Evolutionary conservation across 164 flowering plant species (phyloP).

Genomic region (Aristolochia fimbriata): DNA sequence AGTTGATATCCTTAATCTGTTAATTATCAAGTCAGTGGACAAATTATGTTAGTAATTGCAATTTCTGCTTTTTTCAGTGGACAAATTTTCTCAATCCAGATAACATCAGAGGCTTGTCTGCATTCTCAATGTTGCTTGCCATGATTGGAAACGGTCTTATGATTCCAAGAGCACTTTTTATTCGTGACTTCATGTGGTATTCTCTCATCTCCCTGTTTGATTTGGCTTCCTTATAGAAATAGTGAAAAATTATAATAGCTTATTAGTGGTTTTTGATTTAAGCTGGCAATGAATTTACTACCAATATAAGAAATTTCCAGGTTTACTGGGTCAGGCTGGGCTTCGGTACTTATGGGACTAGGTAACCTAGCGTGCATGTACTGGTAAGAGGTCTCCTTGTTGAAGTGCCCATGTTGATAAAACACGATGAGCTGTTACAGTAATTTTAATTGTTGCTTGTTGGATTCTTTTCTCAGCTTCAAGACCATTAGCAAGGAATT

Average conservation of each 20-base stretch:
- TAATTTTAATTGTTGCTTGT: slow-evolving; percentile 2
- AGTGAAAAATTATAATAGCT: no score
- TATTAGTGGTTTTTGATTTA: no score
- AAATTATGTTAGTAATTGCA: not conserved
- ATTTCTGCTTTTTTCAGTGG: slow-evolving; percentile 53
- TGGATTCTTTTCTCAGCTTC: slow-evolving; percentile 38
- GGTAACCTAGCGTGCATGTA: slow-evolving; percentile 74
- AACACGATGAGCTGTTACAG: not conserved
- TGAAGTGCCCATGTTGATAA: not conserved
- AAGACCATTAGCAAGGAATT: slow-evolving; percentile 64
- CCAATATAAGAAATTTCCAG: slow-evolving; percentile 21
- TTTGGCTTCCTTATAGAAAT: not conserved
- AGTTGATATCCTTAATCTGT: not conserved
- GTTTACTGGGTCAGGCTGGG: slow-evolving; percentile 90
- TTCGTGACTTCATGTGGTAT: slow-evolving; percentile 99
- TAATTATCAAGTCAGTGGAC: not conserved
- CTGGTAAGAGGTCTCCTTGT: slow-evolving; percentile 29
- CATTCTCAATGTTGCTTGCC: slow-evolving; percentile 84
- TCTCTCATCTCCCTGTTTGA: not conserved
- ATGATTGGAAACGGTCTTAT: slow-evolving; percentile 92
- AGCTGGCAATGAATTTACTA: no score
- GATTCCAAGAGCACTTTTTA: slow-evolving; percentile 89
- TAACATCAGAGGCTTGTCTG: slow-evolving; percentile 90
- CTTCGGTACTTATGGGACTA: slow-evolving; percentile 73
- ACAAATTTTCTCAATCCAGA: slow-evolving; percentile 87